A percentile compares a stretch with the other conserved stretches of the same genome.
phyloP scores from a whole-genome alignment of 1,139 yeast species.

The Debaryomycetaceae sp. region DNA sequence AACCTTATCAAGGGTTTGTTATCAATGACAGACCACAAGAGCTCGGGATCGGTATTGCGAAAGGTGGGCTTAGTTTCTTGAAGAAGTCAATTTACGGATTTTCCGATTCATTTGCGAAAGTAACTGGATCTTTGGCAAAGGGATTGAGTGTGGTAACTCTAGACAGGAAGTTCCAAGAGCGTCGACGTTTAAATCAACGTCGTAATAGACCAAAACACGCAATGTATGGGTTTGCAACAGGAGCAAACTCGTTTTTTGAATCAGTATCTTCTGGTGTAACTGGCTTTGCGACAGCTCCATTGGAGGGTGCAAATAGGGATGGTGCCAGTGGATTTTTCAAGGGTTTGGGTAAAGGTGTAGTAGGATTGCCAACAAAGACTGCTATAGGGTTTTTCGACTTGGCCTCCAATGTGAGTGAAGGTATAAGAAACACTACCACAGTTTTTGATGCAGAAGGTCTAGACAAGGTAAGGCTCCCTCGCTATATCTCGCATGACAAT shows the following conservation, averaged over 20 bases:
- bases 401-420: conserved; percentile 91
- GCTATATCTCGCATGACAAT: conserved; percentile 68
- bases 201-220: conserved; percentile 86
- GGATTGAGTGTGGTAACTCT: conserved; percentile 89
- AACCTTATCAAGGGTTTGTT: conserved; percentile 93
- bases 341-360: conserved; percentile 91
- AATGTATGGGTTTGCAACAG: conserved; percentile 78
- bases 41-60: conserved; percentile 90
- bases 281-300: conserved; percentile 88
- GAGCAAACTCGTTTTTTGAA: conserved; percentile 86
- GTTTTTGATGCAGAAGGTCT: conserved; percentile 80
- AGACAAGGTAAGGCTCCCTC: conserved; percentile 77
- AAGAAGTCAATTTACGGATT: conserved; percentile 94
- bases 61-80: conserved; percentile 91
- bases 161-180: conserved; percentile 81
- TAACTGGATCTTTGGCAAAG: conserved; percentile 92
- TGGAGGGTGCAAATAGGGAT: conserved; percentile 78
- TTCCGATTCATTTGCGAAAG: conserved; percentile 87
- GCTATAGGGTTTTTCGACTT: conserved; percentile 93
- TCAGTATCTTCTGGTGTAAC: conserved; percentile 84
- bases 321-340: conserved; percentile 91
- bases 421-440: conserved; percentile 88
- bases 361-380: conserved; percentile 94
- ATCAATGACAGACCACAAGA: conserved; percentile 96
- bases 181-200: conserved; percentile 67